These are phyloP conservation scores for Chaetothyriales sp. DNA, from an alignment of 2,329 filamentous ascomycete species.

Conservation along the genomic window DNA sequence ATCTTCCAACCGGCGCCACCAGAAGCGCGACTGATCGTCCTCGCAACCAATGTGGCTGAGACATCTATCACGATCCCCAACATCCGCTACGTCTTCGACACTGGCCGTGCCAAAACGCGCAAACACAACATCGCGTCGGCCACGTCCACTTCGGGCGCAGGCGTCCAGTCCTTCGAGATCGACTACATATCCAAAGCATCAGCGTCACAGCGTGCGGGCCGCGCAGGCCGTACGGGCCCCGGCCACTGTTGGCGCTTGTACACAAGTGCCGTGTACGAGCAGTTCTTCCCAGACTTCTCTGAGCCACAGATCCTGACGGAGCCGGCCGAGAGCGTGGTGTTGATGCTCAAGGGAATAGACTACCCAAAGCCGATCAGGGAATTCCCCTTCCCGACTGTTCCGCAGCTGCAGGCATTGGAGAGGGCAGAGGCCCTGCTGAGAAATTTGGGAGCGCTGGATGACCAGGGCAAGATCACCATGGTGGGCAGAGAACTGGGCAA, in stretches of 20 bases:
- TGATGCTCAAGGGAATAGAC: conserved; percentile 91
- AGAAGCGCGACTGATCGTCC: conserved; percentile 66
- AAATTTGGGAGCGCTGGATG: conserved; percentile 64
- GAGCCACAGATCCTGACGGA: conserved; percentile 81
- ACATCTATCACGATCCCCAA: conserved; percentile 94
- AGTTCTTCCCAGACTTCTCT: conserved; percentile 72
- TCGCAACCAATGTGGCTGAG: conserved; percentile 94
- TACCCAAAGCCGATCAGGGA: conserved; percentile 67
- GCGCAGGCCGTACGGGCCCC: conserved; percentile 86
- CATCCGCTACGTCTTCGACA: conserved; percentile 90
- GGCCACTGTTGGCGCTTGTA: conserved; percentile 93
- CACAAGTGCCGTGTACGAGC: conserved; percentile 79
- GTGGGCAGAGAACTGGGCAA: conserved; percentile 69
- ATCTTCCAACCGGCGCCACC: conserved; percentile 79
- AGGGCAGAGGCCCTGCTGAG: conserved; percentile 75
- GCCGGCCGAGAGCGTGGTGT: conserved; percentile 79
- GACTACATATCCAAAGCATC: conserved; percentile 97
- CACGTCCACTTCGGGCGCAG: conserved; percentile 21
- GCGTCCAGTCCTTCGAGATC: conserved; percentile 89
- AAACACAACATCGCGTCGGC: conserved; percentile 64
- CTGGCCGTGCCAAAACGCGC: conserved; percentile 80
- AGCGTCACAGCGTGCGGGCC: conserved; percentile 77
- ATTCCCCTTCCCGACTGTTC: conserved; percentile 91
- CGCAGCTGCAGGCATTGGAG: conserved; percentile 57
- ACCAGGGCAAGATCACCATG: conserved; percentile 59